Evolutionary conservation across 225 moss, liverwort and hornwort species (phyloP).

Genomic region (Polytrichum formosum): DNA sequence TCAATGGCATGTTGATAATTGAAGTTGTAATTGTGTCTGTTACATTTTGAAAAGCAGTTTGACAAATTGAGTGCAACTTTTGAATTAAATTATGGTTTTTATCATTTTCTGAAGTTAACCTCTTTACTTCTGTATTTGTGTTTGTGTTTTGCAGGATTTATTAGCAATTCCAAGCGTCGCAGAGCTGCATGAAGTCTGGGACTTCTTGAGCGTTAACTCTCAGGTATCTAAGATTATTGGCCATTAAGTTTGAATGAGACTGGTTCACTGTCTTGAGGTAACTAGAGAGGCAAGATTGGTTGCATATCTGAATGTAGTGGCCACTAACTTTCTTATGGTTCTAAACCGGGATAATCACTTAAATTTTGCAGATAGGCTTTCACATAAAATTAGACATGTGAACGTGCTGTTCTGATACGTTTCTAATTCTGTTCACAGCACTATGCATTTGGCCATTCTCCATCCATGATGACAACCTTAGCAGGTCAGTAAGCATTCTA

Average conservation of each 20-base stretch:
- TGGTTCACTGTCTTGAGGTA: too few relatives aligned
- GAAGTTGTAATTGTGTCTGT: background rate
- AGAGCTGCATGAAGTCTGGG: constrained; percentile 67
- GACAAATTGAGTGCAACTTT: background rate
- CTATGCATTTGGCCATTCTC: constrained; percentile 38
- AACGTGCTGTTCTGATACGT: constrained; percentile 17
- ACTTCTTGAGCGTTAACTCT: constrained; percentile 56
- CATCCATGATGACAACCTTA: constrained; percentile 59
- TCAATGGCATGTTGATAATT: background rate
- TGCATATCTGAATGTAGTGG: too few relatives aligned
- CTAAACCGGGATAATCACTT: too few relatives aligned
- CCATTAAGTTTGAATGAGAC: too few relatives aligned
- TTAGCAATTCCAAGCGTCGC: constrained; percentile 66
- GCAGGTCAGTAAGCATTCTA: constrained; percentile 32
- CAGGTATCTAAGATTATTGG: constrained; percentile 25
- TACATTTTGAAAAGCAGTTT: background rate
- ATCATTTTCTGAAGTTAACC: background rate
- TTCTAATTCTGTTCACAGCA: constrained; percentile 32
- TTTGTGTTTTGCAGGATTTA: constrained; percentile 35
- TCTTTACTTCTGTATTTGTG: background rate
- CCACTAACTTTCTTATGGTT: too few relatives aligned
- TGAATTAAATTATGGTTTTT: background rate
- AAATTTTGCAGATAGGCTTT: too few relatives aligned
- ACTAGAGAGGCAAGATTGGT: too few relatives aligned
- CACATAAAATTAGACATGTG: background rate